Evolutionary conservation across 176 grass and related monocot genomes (phyloP), one percentile per base, ranked within the genome.

Genomic region (Tuctoria greenei): DNA sequence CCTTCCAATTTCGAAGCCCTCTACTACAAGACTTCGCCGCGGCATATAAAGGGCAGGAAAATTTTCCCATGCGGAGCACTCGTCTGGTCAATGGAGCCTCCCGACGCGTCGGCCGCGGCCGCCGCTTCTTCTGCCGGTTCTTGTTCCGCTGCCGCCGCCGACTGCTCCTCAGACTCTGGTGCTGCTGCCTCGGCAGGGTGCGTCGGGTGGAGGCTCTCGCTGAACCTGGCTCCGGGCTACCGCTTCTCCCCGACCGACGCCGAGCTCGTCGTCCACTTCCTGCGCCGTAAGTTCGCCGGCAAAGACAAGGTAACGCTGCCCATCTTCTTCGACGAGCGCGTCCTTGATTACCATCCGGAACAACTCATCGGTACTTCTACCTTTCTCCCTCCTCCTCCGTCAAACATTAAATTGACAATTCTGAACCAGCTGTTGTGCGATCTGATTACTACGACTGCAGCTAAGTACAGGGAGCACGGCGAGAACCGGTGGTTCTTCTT

Each of bases 401-500:
- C n/a, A n/a, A n/a, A n/a, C n/a, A n/a, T n/a, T n/a, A n/a, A n/a
- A n/a, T n/a, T n/a, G n/a, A n/a, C n/a, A n/a, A n/a, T n/a, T n/a
- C n/a, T n/a, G n/a, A n/a, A n/a, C n/a, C n/a, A n/a, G n/a, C n/a
- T n/a, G n/a, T n/a, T n/a, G n/a, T n/a, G n/a, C n/a, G n/a, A n/a
- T n/a, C n/a, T n/a, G n/a, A n/a, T n/a, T n/a, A n/a, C n/a, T n/a
- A n/a, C n/a, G n/a, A n/a, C n/a, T n/a, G n/a, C n/a, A n/a, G n/a
- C n/a, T n/a, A n/a, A 59, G 38, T 75, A 62, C 56, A 52, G 17
- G 55, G 8, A 13, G 0, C 27, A 28, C 15, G 82, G 82, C 8
- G 73, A 63, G 66, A 24, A 9, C 15, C 23, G 73, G 73, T 84
- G 73, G 73, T 84, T 55, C 82, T 84, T 84, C 73, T 84, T 77